Evolutionary conservation across 495 filamentous ascomycete species (phyloP).

Genomic region (Penicillium bialowiezense): DNA sequence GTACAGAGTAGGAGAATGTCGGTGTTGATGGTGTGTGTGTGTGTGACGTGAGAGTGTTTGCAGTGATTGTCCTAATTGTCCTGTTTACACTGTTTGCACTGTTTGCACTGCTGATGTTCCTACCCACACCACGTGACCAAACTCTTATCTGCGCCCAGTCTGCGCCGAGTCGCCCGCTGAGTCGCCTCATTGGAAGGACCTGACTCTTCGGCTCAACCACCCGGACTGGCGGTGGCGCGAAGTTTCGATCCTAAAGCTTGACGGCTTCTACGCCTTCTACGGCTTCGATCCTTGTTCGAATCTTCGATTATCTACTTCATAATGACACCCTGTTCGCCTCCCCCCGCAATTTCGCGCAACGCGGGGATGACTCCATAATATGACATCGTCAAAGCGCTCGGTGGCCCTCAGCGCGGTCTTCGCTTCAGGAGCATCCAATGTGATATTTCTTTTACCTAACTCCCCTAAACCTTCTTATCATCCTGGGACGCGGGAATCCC

Average conservation of each 20-base stretch:
- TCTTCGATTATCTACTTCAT: no score
- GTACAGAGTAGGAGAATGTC: no score
- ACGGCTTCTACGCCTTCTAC: no score
- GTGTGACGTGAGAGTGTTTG: no score
- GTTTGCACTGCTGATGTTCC: neutral
- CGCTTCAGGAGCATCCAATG: constrained; percentile 1
- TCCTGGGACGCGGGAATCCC: neutral
- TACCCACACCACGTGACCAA: neutral
- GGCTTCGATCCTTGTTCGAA: no score
- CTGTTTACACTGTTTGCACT: neutral
- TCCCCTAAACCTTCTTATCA: constrained; percentile 25
- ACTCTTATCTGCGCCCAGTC: constrained; percentile 2
- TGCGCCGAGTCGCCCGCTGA: neutral
- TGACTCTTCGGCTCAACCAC: neutral
- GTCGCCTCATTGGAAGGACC: neutral
- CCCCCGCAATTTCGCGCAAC: constrained; percentile 3
- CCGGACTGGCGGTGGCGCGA: constrained; percentile 1
- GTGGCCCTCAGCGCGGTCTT: neutral
- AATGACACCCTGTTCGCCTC: neutral
- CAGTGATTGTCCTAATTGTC: no score
- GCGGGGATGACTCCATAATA: constrained; percentile 6
- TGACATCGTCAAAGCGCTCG: neutral
- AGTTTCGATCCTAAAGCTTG: neutral
- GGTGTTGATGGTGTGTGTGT: no score
- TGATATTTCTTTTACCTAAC: constrained; percentile 29